Percentiles rank a stretch among this genome's conserved stretches.
phyloP scores from a whole-genome alignment of 306 rosid species.

The Castanea crenata region DNA sequence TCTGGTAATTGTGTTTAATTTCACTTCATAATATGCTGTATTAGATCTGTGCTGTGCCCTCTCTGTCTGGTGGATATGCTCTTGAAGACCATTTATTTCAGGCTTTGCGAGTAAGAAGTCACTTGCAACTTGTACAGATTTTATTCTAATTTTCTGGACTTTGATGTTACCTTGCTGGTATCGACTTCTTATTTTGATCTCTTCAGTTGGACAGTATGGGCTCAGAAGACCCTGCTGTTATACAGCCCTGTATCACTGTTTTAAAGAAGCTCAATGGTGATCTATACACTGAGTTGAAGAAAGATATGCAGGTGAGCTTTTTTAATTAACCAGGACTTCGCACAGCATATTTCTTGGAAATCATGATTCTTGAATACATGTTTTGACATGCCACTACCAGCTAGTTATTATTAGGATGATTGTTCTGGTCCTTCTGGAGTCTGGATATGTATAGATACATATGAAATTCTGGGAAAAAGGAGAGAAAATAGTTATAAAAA shows the following conservation, averaged over 20 bases:
- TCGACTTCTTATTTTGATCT: constrained; percentile 18
- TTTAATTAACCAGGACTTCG: neutral
- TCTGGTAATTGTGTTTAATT: constrained; percentile 18
- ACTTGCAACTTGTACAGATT: neutral
- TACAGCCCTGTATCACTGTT: constrained; percentile 71
- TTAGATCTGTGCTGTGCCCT: constrained; percentile 62
- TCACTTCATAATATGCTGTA: constrained; percentile 21
- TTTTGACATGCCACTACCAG: neutral
- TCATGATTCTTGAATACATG: neutral
- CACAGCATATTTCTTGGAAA: neutral
- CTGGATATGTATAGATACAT: neutral
- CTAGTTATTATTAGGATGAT: neutral
- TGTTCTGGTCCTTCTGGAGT: neutral
- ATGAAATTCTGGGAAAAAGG: neutral
- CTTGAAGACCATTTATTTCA: constrained; percentile 51
- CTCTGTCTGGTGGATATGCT: constrained; percentile 49
- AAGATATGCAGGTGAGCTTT: constrained; percentile 63
- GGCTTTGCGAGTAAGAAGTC: constrained; percentile 65
- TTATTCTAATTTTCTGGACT: neutral
- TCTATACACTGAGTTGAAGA: constrained; percentile 47
- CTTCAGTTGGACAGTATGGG: constrained; percentile 58
- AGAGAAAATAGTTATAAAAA: too few relatives aligned
- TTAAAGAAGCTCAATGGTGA: constrained; percentile 60
- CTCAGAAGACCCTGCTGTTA: constrained; percentile 52
- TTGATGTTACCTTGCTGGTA: constrained; percentile 2